Conservation (phyloP, 2,329 filamentous ascomycete genomes). For the Sporothrix brunneoviolacea region DNA sequence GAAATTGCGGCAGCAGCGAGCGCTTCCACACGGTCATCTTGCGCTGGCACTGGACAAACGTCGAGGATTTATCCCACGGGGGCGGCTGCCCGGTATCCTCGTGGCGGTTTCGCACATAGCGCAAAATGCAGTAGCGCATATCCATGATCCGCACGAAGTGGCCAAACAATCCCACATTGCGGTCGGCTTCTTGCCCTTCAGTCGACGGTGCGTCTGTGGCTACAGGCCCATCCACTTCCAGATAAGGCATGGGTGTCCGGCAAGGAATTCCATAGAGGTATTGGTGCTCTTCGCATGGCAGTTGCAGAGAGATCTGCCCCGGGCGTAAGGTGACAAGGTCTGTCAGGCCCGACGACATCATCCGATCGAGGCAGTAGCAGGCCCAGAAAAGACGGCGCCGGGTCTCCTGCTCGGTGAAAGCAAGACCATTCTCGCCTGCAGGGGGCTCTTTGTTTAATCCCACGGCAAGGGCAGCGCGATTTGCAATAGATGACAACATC, state of each 20-base stretch:
- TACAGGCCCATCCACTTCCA: too few species aligned
- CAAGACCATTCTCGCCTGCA: not conserved
- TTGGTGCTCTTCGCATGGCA: not conserved
- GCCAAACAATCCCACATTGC: not conserved
- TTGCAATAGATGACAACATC: not conserved
- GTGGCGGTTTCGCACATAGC: not conserved
- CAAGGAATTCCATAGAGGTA: not conserved
- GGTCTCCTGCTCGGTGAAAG: not conserved
- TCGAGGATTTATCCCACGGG: not conserved
- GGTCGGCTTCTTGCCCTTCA: too few species aligned
- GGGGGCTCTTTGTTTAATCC: not conserved
- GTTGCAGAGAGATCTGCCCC: not conserved
- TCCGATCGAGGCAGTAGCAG: slow-evolving; percentile 4
- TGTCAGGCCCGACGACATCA: not conserved
- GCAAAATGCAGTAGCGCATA: not conserved
- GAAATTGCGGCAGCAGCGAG: not conserved
- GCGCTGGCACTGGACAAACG: not conserved
- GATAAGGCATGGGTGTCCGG: not conserved
- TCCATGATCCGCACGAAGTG: slow-evolving; percentile 2
- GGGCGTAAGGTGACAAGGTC: not conserved
- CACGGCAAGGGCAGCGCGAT: not conserved
- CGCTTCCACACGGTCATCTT: not conserved
- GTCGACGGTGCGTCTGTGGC: too few species aligned
- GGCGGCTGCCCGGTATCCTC: too few species aligned
- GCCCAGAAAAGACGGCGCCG: not conserved